Evolutionary conservation across 345 rosid species (phyloP), one percentile per base, ranked within the genome.

Genomic region (Boechera stricta): DNA sequence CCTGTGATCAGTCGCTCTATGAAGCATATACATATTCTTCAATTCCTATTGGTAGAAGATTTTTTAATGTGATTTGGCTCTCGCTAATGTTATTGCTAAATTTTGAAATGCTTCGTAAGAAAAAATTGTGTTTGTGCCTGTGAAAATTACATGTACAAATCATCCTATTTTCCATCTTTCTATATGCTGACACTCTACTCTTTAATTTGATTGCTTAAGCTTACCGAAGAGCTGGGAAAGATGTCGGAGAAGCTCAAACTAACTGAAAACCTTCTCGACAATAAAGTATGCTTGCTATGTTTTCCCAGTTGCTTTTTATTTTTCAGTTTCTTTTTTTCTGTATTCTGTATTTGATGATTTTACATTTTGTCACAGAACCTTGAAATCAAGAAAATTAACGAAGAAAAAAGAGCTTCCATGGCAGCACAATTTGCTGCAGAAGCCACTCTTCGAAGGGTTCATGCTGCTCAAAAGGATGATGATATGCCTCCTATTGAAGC

Each of bases 401-500:
- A 95, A 86, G 99, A 95, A 72, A 95, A 92, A 90, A 95, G 85
- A 79, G 96, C 97, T 21, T 92, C 98, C 65, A 91, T 92, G 99
- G 98, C 99, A 71, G 99, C 99, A 80, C 99, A 95, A 77, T 95
- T 95, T 87, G 99, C 99, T 32, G 99, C 98, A 63, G 98, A 95
- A 88, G 99, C 99, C 61, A 90, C 99, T 70, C 91, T 95, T 82
- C 87, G 99, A 77, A 89, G 99, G 82, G 99, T 95, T 72, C 98
- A 95, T 72, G 97, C 98, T 82, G 99, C 99, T 77, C 98, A 95
- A 72, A 95, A 95, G 88, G 98, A 92, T 85, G 99, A 95, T 52
- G 99, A 95, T 78, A 95, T 95, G 99, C 99, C 99, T 79, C 99
- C 98, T 48, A 92, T 95, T 75, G 98, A 95, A 84, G 98, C 99